Evolutionary conservation across 192 early-diverging fungal genomes (phyloP), one percentile per base, ranked within the genome.

Genomic region (Geranomyces variabilis): DNA sequence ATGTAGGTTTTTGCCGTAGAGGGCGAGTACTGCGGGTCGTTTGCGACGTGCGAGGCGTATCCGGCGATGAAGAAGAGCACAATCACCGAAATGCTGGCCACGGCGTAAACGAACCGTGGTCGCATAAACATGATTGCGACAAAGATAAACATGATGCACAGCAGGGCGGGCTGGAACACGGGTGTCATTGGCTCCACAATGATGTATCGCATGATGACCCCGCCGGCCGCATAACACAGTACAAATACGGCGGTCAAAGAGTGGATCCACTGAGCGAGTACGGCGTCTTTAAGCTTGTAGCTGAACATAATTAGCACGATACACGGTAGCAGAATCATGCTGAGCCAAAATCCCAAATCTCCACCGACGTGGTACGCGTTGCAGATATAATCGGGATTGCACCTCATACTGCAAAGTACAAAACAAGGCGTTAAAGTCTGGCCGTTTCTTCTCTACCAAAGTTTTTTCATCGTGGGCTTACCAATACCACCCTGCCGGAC

Each of bases 331-430:
- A 78, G 62, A 31, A 79, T 66, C 12, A 49, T 57, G 19, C 74
- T 55, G 56, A 83, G 29, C 73, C 75, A 73, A 53, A 79, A 77
- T 13, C 59, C 59, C 4, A 77, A 59, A 67, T 83, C 81, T 14
- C 63, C 66, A 22, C 14, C 45, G 5, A 77, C 22, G 49, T 55
- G 26, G 45, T 83, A 83, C 8, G 33, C 33, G 29, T 74, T 75
- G 56, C 81, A 83, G 33, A 79, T 68, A 24, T 46, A 60, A 53
- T 77, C 70, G 8, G 74, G 71, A 48, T 67, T 56, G 66, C 81
- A 83, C 34, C 43, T 5, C 51, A 69, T 58, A 46, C 81, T 82
- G 65, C 5, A 31, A 46, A 19, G n/a, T 28, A 29, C 17, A 10
- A 15, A 41, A 41, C 3, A 10, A 41, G 36, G n/a, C n/a, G n/a